Conservation (phyloP, 1,284 basidiomycete species). For the Cryptococcus sp. region DNA sequence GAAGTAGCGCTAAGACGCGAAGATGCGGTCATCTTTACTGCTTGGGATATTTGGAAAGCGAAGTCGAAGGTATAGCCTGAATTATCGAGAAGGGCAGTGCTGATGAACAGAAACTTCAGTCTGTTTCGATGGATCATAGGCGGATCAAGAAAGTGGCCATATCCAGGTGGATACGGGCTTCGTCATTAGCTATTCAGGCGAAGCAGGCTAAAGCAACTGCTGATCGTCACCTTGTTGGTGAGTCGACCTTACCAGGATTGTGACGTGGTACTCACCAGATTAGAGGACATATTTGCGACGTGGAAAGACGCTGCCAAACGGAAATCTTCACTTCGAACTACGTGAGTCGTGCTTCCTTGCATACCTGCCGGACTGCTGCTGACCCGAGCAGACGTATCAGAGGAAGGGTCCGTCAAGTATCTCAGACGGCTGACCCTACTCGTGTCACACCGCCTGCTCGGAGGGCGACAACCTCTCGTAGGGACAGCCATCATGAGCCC, state of each 20-base stretch:
- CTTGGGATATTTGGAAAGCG: conserved; percentile 40
- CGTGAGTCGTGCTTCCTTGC: conserved; percentile 9
- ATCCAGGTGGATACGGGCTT: conserved; percentile 11
- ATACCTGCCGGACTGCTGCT: not conserved
- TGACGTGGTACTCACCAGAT: not conserved
- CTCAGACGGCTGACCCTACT: no score
- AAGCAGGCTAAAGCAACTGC: conserved; percentile 6
- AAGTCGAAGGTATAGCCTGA: conserved; percentile 23
- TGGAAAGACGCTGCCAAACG: conserved; percentile 27
- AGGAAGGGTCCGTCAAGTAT: conserved; percentile 14
- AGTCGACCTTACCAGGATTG: not conserved
- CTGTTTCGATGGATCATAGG: not conserved
- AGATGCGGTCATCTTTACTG: conserved; percentile 36
- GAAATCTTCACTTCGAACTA: conserved; percentile 19
- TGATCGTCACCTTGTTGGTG: conserved; percentile 6
- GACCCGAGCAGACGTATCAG: conserved; percentile 8
- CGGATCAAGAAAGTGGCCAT: conserved; percentile 4
- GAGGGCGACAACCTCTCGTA: no score
- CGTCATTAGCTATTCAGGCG: conserved; percentile 3
- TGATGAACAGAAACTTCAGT: conserved; percentile 7
- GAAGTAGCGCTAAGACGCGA: conserved; percentile 35
- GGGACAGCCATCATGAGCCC: no score
- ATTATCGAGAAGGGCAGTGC: conserved; percentile 1
- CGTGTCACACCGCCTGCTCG: no score
- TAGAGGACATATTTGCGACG: conserved; percentile 32